phyloP scores from a whole-genome alignment of 108 stramenopile species.

The Epipyxis sp. region DNA sequence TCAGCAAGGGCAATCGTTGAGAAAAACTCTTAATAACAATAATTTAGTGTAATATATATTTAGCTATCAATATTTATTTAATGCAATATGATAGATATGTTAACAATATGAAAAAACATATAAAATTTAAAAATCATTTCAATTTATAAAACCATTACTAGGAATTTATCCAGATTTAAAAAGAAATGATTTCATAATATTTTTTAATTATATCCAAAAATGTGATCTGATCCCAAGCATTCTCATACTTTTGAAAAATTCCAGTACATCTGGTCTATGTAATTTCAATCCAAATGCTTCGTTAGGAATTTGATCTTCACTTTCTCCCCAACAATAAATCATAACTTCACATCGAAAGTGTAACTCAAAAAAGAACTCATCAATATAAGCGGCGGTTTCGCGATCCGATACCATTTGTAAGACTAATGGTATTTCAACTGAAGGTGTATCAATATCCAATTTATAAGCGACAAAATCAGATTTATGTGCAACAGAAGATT shows the following conservation, averaged over 20 bases:
- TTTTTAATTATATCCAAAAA: constrained; percentile 10
- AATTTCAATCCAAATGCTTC: neutral
- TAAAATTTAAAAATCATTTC: too few species aligned
- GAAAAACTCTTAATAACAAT: too few species aligned
- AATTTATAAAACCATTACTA: too few species aligned
- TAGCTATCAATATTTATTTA: too few species aligned
- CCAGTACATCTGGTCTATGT: neutral
- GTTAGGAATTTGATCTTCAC: too few species aligned
- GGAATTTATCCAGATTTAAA: too few species aligned
- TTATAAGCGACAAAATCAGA: constrained; percentile 17
- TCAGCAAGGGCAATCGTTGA: too few species aligned
- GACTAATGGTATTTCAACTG: neutral
- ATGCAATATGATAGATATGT: too few species aligned
- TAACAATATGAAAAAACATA: too few species aligned
- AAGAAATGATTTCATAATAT: too few species aligned
- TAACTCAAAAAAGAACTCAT: constrained; percentile 31
- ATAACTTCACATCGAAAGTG: constrained; percentile 24
- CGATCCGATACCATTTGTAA: neutral
- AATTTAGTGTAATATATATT: too few species aligned
- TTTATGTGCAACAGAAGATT: neutral
- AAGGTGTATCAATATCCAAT: constrained; percentile 20
- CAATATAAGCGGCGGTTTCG: neutral
- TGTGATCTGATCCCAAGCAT: constrained; percentile 13
- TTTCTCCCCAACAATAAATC: constrained; percentile 25
- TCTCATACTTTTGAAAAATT: neutral